phyloP scores from a whole-genome alignment of 2,329 filamentous ascomycete species.

The Coniochaeta sp. region DNA sequence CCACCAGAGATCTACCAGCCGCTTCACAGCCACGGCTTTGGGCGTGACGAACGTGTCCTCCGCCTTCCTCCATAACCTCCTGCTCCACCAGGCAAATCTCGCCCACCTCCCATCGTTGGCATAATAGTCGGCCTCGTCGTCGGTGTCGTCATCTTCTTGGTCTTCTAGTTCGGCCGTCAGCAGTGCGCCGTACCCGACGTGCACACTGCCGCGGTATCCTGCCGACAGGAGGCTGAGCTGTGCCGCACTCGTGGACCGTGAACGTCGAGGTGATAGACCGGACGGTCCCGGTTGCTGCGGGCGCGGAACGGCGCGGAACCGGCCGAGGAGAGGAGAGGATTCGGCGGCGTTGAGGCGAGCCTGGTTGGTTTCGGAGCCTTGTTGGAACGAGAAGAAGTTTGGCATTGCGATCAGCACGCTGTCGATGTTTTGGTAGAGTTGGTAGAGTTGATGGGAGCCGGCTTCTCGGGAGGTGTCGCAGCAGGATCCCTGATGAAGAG shows the following conservation, averaged over 20 bases:
- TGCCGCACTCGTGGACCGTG: conserved; percentile 12
- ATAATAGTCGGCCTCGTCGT: conserved; percentile 19
- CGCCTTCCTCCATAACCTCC: conserved; percentile 24
- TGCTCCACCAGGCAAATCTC: conserved; percentile 22
- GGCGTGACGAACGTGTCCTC: conserved; percentile 55
- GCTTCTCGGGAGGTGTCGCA: background rate
- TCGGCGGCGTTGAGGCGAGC: conserved; percentile 37
- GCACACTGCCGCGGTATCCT: conserved; percentile 41
- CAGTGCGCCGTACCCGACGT: conserved; percentile 49
- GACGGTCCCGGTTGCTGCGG: conserved; percentile 14
- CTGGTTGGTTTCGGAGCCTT: conserved; percentile 48
- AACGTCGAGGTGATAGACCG: conserved; percentile 5
- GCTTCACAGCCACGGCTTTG: conserved; percentile 48
- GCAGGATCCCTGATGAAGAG: background rate
- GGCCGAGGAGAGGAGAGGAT: conserved; percentile 54
- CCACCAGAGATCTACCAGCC: conserved; percentile 56
- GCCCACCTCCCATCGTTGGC: conserved; percentile 20
- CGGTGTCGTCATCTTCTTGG: conserved; percentile 21
- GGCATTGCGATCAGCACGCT: conserved; percentile 36
- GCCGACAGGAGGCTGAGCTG: conserved; percentile 32
- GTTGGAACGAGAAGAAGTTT: conserved; percentile 61
- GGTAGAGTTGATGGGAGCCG: background rate
- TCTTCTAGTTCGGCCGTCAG: conserved; percentile 34
- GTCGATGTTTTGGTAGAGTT: background rate
- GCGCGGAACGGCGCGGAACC: conserved; percentile 56